Evolutionary conservation across 73 alveolate species (phyloP), one percentile per base, ranked within the genome.

Genomic region (Paramecium primaurelia): DNA sequence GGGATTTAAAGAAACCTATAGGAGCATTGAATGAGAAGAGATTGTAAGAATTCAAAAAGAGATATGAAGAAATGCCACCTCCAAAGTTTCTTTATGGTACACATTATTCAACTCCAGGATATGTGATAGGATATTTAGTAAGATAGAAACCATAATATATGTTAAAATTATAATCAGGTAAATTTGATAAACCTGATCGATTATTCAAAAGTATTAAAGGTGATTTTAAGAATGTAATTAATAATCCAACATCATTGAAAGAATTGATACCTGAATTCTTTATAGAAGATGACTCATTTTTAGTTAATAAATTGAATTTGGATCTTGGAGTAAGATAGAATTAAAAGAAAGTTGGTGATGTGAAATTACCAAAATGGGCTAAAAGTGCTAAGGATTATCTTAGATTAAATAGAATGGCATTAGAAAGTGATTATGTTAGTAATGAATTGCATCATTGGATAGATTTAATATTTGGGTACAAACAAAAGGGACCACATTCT

Each of bases 21-120:
- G 99, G 99, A 14, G 99, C 99, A 8, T 84, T 98, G 58, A 96
- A 98, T 85, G 97, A 95, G 28, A 96, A 95, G 58, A 92, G 99
- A 93, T 93, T 98, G 42, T 96, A 98, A 83, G 92, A 95, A 47
- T 97, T 95, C 75, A 85, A 92, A 88, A 95, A 93, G 36, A 68
- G 94, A 45, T 89, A 69, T 44, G 18, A 42, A 51, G 92, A 88
- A 22, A 92, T 80, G 93, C 94, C 92, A 8, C 64, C 69, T 25
- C 96, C 95, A 16, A 98, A 98, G 93, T 99, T 98, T 94, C 96
- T 99, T 42, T 99, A 99, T 94, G 99, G 99, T 12, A 98, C 99
- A 0, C 99, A 98, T 94, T 99, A 99, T 95, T 97, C 99, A 30
- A 98, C 99, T 22, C 99, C 99, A 4, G 99, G 99, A 0, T 98